Base-by-base conservation (phyloP, 2,329 filamentous ascomycete species). In the Arachnomyces sp. region DNA sequence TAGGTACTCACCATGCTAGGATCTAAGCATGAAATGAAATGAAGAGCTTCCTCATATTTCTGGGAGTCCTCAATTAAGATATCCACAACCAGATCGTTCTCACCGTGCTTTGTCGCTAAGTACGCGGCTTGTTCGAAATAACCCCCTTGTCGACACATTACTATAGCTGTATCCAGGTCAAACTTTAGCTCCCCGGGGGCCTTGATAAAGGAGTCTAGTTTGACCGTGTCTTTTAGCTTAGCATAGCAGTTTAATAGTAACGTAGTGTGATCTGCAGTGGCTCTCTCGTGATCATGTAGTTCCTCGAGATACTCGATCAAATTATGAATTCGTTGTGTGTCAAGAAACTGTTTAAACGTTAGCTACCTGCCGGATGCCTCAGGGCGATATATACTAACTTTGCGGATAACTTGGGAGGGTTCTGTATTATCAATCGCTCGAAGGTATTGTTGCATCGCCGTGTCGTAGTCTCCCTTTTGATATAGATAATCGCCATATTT, bases 401-500 rank as follows among this genome's bases (percentile, higher is more conserved):
- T 95, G 52, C 90, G 77, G 55, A 96, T 95, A 34, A 96, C 87
- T 56, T 95, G 90, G 2, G 90, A 95, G 5, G 90, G 90, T 54
- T 96, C 90, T 0, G 90, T 96, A 43, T 86, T 92, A 57, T 95
- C 89, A 44, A 98, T 95, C 0, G 93, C 90, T 51, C 87, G 84
- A 46, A 98, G 79, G 57, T 98, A 98, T 60, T 96, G 92, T 53
- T 93, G 83, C 93, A 98, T 98, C n/a, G 93, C 89, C 5, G 85
- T 92, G 56, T 98, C 92, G 56, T 90, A 98, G 56, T 95, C 89
- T 3, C 84, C 87, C 55, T 94, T 94, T 49, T 93, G 86, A 55
- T 98, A 96, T 3, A 96, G 65, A 54, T 90, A 85, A 58, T 98
- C 92, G 9, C 90, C 92, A 60, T 94, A 96, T 58, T 82, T 89